phyloP scores from a whole-genome alignment of 805 yeast genomes.

The Kregervanrija delftensis region DNA sequence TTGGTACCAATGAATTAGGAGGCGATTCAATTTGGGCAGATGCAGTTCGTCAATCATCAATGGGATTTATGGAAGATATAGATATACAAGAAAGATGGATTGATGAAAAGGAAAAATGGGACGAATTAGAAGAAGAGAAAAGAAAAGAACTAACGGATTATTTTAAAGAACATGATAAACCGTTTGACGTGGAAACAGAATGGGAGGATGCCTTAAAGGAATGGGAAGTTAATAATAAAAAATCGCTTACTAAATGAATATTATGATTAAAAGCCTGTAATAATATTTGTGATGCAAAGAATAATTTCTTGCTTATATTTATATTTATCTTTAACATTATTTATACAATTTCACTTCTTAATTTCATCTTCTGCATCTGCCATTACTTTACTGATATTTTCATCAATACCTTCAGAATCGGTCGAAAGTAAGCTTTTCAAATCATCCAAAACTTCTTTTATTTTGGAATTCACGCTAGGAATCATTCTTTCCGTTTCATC shows the following conservation, averaged over 20 bases:
- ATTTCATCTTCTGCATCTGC: constrained; percentile 16
- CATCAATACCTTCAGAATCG: constrained; percentile 16
- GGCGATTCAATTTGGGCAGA: constrained; percentile 99
- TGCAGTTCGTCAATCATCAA: constrained; percentile 69
- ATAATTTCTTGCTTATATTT: not conserved
- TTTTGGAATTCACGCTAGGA: constrained; percentile 21
- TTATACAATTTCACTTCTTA: not conserved
- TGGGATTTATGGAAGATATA: constrained; percentile 44
- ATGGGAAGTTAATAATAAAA: constrained; percentile 39
- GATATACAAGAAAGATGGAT: constrained; percentile 97
- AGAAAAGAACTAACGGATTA: constrained; percentile 31
- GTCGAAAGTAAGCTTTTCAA: constrained; percentile 17
- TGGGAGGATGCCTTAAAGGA: constrained; percentile 59
- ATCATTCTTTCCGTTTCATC: constrained; percentile 24
- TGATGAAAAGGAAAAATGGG: constrained; percentile 74
- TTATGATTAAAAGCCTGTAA: too few species aligned
- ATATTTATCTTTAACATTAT: not conserved
- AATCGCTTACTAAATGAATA: constrained; percentile 6
- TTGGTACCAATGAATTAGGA: constrained; percentile 89
- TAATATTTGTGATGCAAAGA: too few species aligned
- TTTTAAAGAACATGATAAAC: constrained; percentile 30
- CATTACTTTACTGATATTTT: constrained; percentile 16
- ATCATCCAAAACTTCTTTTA: constrained; percentile 14
- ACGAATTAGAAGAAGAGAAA: constrained; percentile 48
- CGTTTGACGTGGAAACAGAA: constrained; percentile 56